Evolutionary conservation across 2,329 filamentous ascomycete species (phyloP), one percentile per base, ranked within the genome.

Genomic region (Podosphaera leucotricha): DNA sequence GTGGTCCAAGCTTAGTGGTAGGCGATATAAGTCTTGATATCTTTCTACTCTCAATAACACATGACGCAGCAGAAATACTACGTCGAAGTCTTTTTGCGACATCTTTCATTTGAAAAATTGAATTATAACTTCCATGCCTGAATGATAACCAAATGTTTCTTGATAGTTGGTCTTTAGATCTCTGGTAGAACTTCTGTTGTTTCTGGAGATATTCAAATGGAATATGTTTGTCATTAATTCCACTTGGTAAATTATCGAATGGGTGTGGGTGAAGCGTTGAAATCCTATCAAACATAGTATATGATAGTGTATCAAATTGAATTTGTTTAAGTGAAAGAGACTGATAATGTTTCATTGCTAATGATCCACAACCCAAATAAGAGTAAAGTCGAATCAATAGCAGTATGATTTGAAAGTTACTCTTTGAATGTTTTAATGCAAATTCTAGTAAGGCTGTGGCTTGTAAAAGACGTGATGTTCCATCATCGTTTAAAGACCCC

Each of bases 261-360:
- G 50, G 47, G 39, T 57, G 57, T 6, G 61, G 61, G 48, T 62
- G 60, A 6, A 62, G 50, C 6, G 55, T 56, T 7, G 61, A 62
- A 36, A 63, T 57, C 35, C 61, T 52, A 41, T 61, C 59, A 35
- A 62, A 55, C 1, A 62, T 44, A 20, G 53, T 56, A 42, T 62
- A 61, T 6, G 59, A 57, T 41, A 64, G 44, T 2, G 61, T 63
- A 47, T 62, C 60, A 28, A 58, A 53, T 47, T 64, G 61, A 35
- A 63, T 56, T 46, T 62, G 58, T 44, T 64, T 64, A 42, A 62
- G 53, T 37, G 53, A 53, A 19, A 64, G 50, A 36, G 57, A 54
- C 37, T 58, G 52, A 43, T 61, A 63, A 38, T 57, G 51, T 43
- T 56, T 53, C 52, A 60, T 54, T 18, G 61, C 61, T 20, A 59